A percentile compares a stretch with the other conserved stretches of the same genome.
phyloP scores from a whole-genome alignment of 805 yeast species.

The Saccharomycopsis malanga region DNA sequence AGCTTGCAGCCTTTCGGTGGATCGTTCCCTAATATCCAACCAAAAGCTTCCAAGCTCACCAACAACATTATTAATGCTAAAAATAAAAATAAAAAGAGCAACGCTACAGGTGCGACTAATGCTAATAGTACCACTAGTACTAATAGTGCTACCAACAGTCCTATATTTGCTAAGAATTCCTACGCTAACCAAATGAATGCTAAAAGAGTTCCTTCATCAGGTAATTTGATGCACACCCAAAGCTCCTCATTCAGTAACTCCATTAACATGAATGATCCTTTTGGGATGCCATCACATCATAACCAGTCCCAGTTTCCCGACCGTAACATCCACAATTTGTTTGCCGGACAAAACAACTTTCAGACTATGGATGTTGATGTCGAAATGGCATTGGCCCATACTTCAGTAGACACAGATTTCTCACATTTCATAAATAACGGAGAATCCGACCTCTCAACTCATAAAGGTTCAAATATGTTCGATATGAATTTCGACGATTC shows the following conservation, averaged over 20 bases:
- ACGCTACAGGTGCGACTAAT: not conserved
- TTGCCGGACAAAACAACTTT: not conserved
- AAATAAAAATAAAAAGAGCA: not conserved
- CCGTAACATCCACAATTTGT: not conserved
- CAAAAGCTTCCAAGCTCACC: not conserved
- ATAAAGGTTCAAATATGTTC: not conserved
- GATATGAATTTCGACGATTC: constrained; percentile 1
- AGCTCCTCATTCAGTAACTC: not conserved
- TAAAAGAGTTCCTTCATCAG: constrained; percentile 1
- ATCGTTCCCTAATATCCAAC: constrained; percentile 3
- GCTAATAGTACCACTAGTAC: not conserved
- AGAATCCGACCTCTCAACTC: not conserved
- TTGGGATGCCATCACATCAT: too few species aligned
- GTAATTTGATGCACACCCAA: not conserved
- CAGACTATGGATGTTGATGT: not conserved
- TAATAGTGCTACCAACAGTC: not conserved
- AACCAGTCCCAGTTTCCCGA: too few species aligned
- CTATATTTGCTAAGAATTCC: not conserved
- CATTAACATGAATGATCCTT: not conserved
- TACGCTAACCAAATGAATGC: not conserved
- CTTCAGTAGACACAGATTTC: not conserved
- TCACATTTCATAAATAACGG: not conserved
- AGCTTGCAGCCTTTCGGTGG: not conserved
- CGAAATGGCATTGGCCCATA: not conserved
- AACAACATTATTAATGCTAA: not conserved